Evolutionary conservation across 2,329 filamentous ascomycete genomes (phyloP), one percentile per base, ranked within the genome.

Genomic region (Didymella glomerata): DNA sequence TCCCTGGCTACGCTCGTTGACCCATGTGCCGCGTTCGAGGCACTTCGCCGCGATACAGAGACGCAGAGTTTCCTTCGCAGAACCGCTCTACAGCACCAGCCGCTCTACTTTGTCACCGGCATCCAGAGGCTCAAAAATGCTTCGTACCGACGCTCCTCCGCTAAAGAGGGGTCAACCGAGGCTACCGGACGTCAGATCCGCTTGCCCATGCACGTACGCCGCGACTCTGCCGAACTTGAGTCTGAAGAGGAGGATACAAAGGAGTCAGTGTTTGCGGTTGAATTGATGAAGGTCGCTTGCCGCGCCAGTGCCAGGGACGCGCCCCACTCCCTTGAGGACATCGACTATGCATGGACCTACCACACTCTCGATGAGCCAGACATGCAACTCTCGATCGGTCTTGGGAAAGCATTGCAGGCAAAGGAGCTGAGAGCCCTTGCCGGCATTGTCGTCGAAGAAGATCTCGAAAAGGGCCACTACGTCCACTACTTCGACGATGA

Each of bases 81-180:
- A 7, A 64, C 68, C 51, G 63, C 67, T 79, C 20, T 79, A 81
- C 47, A 80, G 79, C 69, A 87, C 85, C 64, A 64, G 44, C 65
- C 69, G 11, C 57, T 74, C 9, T 76, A 72, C 65, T 63, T 84
- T 79, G 46, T 82, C 76, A 54, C 83, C 71, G 1, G 79, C 74
- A 16, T 77, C 68, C 3, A 85, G 80, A 69, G 88, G 85, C 47
- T 73, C 34, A 66, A 60, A 7, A 72, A 69, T 32, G 66, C 68
- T 25, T 61, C 59, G 3, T 69, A 68, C 61, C 63, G 61, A 45
- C 52, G 48, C 9, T 51, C 60, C 2, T 34, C 53, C 18, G 44
- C 53, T 6, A 57, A 49, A n/a, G 61, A 66, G 22, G 61, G 54
- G 28, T 55, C 56, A 13, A 48, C 63, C 57, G 62, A 68, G 34